Percentiles rank a stretch among this genome's conserved stretches.
phyloP scores from a whole-genome alignment of 768 basidiomycete genomes.

The Cyclocybe cylindracea region DNA sequence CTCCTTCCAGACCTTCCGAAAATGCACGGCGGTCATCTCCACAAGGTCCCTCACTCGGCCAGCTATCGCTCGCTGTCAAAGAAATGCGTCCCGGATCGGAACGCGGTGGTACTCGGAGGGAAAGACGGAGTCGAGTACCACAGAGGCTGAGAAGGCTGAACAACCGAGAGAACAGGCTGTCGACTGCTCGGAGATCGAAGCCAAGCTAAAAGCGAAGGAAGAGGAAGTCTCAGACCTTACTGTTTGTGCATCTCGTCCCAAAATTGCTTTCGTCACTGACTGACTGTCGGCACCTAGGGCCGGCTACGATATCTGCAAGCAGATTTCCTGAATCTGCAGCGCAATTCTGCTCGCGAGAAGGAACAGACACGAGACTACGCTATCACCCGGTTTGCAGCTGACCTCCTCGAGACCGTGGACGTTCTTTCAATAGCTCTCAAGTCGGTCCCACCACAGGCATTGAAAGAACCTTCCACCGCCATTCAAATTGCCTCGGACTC shows the following conservation, averaged over 20 bases:
- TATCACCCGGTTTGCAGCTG: slow-evolving; percentile 87
- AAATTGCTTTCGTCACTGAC: slow-evolving; percentile 9
- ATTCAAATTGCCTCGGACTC: slow-evolving; percentile 5
- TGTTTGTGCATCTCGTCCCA: slow-evolving; percentile 43
- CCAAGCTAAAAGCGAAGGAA: slow-evolving; percentile 80
- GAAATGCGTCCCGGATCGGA: slow-evolving; percentile 26
- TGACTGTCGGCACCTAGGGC: slow-evolving; percentile 46
- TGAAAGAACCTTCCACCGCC: slow-evolving; percentile 23
- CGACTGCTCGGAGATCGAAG: slow-evolving; percentile 33
- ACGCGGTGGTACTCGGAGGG: slow-evolving; percentile 64
- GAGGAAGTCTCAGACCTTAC: slow-evolving; percentile 82
- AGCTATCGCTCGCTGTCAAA: slow-evolving; percentile 35
- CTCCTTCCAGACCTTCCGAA: slow-evolving; percentile 54
- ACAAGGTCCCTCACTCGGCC: slow-evolving; percentile 34
- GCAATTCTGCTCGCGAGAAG: slow-evolving; percentile 88
- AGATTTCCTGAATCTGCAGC: slow-evolving; percentile 94
- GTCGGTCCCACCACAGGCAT: slow-evolving; percentile 61
- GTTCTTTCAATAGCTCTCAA: slow-evolving; percentile 85
- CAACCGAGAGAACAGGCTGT: slow-evolving; percentile 28
- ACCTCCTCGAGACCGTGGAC: slow-evolving; percentile 89
- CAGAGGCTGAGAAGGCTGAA: slow-evolving; percentile 23
- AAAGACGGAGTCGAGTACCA: slow-evolving; percentile 29
- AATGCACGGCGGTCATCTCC: slow-evolving; percentile 61
- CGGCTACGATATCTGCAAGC: slow-evolving; percentile 92
- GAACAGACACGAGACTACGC: slow-evolving; percentile 93